Evolutionary conservation across 805 yeast species (phyloP).

Genomic region (Yamadazyma nakazawae): DNA sequence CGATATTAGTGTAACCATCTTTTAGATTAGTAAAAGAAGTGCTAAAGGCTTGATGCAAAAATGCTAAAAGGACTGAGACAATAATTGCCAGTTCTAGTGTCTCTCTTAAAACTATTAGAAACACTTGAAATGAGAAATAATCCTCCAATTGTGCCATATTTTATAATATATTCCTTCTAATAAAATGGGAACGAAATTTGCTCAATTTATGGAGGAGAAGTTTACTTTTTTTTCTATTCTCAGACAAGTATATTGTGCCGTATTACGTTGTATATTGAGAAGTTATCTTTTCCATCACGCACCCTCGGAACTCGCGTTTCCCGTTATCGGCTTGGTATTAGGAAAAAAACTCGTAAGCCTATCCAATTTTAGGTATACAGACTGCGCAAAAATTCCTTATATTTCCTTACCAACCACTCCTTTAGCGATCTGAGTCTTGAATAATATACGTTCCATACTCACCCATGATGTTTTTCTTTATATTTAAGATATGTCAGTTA

Average conservation of each 20-base stretch:
- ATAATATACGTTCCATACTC: neutral
- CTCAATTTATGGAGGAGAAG: neutral
- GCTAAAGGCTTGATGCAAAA: conserved; percentile 56
- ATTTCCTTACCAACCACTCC: no score
- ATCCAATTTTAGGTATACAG: neutral
- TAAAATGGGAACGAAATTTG: neutral
- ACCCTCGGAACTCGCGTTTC: conserved; percentile 2
- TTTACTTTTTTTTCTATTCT: neutral
- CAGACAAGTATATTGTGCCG: conserved; percentile 1
- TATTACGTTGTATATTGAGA: neutral
- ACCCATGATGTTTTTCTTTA: neutral
- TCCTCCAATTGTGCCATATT: conserved; percentile 22
- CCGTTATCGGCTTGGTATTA: neutral
- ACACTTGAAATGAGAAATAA: conserved; percentile 67
- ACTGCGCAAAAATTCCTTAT: no score
- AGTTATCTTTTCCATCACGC: conserved; percentile 10
- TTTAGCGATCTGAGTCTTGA: no score
- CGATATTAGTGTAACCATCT: neutral
- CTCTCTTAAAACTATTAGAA: conserved; percentile 70
- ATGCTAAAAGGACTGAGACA: conserved; percentile 68
- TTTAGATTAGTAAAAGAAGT: neutral
- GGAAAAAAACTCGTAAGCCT: neutral
- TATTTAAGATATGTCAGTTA: neutral
- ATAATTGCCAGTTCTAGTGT: conserved; percentile 75
- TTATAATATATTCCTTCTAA: neutral